Conservation (phyloP, 164 flowering plant species). For the Aristolochia fimbriata region DNA sequence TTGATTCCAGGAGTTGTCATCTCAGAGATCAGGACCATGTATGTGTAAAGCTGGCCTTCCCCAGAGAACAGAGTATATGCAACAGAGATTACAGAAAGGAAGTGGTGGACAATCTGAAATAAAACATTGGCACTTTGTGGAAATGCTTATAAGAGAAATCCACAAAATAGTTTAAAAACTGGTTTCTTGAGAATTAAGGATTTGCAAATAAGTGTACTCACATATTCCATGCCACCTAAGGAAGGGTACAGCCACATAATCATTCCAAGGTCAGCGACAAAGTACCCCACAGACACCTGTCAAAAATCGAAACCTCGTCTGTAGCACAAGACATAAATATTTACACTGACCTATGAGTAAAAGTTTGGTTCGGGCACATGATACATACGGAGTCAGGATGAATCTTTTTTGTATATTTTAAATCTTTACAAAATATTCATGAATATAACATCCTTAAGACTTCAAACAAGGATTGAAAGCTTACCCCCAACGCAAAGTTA, state of each 20-base stretch:
- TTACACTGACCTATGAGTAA: too few relatives aligned
- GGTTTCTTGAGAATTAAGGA: neutral
- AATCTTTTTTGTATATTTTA: too few relatives aligned
- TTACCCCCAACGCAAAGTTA: slow-evolving; percentile 71
- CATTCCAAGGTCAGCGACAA: slow-evolving; percentile 78
- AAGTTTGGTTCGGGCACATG: too few relatives aligned
- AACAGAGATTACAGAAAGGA: slow-evolving; percentile 62
- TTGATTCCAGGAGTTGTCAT: slow-evolving; percentile 87
- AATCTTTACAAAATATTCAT: too few relatives aligned
- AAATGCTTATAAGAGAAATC: neutral
- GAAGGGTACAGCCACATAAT: slow-evolving; percentile 88
- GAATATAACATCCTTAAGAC: too few relatives aligned
- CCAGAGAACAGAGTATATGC: slow-evolving; percentile 76
- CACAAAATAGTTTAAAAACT: too few relatives aligned
- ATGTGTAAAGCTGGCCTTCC: slow-evolving; percentile 89
- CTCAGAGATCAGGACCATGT: slow-evolving; percentile 92
- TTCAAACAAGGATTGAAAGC: slow-evolving; percentile 7
- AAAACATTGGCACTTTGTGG: neutral
- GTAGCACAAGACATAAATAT: neutral
- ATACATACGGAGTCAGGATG: too few relatives aligned
- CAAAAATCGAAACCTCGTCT: slow-evolving; percentile 6
- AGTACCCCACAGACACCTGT: slow-evolving; percentile 94
- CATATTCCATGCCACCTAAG: slow-evolving; percentile 90
- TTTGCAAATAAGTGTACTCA: slow-evolving; percentile 33
- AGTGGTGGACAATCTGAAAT: slow-evolving; percentile 84